Evolutionary conservation across 108 stramenopile genomes (phyloP).

Genomic region (Chaetoceros muelleri): DNA sequence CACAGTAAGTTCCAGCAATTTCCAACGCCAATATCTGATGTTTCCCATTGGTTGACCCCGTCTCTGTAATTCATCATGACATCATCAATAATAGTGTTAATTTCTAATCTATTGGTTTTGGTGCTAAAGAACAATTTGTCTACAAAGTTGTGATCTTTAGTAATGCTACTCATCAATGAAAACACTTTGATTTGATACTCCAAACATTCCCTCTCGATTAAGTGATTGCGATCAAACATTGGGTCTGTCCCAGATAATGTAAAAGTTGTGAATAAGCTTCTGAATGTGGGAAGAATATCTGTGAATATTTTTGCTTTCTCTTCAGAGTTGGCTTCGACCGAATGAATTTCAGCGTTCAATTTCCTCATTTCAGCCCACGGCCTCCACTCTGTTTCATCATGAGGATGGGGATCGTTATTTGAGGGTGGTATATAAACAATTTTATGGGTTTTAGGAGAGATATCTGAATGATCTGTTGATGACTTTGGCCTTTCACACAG

Average conservation of each 20-base stretch:
- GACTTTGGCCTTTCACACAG: too few relatives aligned
- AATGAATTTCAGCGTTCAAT: background rate
- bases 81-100: conserved; percentile 13
- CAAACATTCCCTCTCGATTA: background rate
- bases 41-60: conserved; percentile 12
- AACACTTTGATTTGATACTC: background rate
- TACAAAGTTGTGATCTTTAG: too few relatives aligned
- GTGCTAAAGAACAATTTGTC: conserved; percentile 16
- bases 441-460: background rate
- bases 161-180: background rate
- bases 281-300: background rate
- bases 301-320: background rate
- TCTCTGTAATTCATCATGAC: conserved; percentile 10
- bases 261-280: background rate
- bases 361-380: background rate
- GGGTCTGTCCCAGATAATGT: background rate
- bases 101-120: conserved; percentile 21
- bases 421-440: background rate
- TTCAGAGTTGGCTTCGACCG: background rate
- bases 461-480: too few relatives aligned
- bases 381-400: background rate
- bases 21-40: conserved; percentile 1
- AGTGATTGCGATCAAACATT: background rate
- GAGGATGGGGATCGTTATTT: background rate
- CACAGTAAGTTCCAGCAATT: conserved; percentile 25